Evolutionary conservation across 164 flowering plant genomes (phyloP), one percentile per base, ranked within the genome.

Genomic region (Saururus chinensis): DNA sequence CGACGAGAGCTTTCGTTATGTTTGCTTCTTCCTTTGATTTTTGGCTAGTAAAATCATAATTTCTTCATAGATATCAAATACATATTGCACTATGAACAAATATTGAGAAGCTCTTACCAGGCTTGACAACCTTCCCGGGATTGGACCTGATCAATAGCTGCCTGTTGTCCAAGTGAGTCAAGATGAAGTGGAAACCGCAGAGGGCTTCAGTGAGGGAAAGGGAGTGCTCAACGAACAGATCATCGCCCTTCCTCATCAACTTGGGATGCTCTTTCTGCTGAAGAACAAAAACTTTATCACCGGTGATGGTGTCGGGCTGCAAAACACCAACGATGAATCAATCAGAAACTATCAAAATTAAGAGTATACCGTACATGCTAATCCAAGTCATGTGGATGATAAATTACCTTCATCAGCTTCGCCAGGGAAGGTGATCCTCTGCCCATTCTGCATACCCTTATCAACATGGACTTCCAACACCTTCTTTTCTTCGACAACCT

Each of bases 391-490:
- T n/a, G n/a, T 6, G 26, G 17, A 13, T 41, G 45, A 13, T 0
- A 30, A 30, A 30, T 30, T 30, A 30, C 37, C 90, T 61, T 89
- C 97, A 73, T 87, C 97, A 9, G 97, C 97, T 68, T 87, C 89
- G 21, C 97, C 95, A 41, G 88, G 87, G 78, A 87, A 89, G 24
- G 92, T 84, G 8, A 89, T 84, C 71, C 71, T 89, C 79, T 89
- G 97, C 6, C 87, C 86, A 70, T 85, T 74, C 64, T 87, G 92
- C 97, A 89, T 89, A 0, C 97, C 97, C 77, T 87, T 89, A 69
- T 89, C 97, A n/a, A 87, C 97, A 60, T 60, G 19, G 1, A 87
- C 97, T 71, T 89, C 97, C 42, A 90, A 45, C 4, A 87, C 95
- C 69, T 90, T 90, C 82, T 90, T 90, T 77, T 90, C 89, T 57